Conservation (phyloP, 1,139 yeast genomes). For the Schwanniomyces etchellsii region DNA sequence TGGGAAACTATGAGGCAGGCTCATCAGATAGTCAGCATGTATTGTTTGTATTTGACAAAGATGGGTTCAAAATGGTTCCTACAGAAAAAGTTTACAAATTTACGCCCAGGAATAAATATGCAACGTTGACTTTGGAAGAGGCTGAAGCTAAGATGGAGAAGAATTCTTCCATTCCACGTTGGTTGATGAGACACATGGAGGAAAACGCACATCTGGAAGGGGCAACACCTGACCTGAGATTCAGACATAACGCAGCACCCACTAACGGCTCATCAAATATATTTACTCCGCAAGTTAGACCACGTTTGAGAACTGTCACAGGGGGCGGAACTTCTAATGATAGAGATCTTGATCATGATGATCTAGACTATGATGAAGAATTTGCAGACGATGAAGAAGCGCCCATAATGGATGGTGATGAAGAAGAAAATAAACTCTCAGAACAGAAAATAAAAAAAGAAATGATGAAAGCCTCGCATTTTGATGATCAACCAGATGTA, state of each 20-base stretch:
- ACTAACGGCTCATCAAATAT: constrained; percentile 8
- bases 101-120: constrained; percentile 89
- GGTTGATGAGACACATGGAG: constrained; percentile 92
- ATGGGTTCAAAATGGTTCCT: constrained; percentile 91
- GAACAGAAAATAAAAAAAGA: constrained; percentile 86
- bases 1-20: constrained; percentile 94
- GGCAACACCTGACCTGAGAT: constrained; percentile 42
- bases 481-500: constrained; percentile 57
- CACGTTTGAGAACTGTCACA: constrained; percentile 50
- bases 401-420: constrained; percentile 95
- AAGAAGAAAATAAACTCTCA: constrained; percentile 86
- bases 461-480: constrained; percentile 78
- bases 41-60: constrained; percentile 75
- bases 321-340: constrained; percentile 44
- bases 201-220: constrained; percentile 48
- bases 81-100: constrained; percentile 90
- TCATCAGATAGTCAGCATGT: constrained; percentile 79
- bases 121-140: constrained; percentile 90
- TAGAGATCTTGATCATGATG: constrained; percentile 81
- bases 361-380: constrained; percentile 91
- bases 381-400: constrained; percentile 99
- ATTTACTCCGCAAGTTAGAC: constrained; percentile 7
- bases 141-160: constrained; percentile 95
- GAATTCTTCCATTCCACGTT: constrained; percentile 74
- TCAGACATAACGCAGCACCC: constrained; percentile 24